A percentile compares a stretch with the other conserved stretches of the same genome.
Conservation (phyloP, 2,329 filamentous ascomycete genomes). For the Monosporascus cannonballus region DNA sequence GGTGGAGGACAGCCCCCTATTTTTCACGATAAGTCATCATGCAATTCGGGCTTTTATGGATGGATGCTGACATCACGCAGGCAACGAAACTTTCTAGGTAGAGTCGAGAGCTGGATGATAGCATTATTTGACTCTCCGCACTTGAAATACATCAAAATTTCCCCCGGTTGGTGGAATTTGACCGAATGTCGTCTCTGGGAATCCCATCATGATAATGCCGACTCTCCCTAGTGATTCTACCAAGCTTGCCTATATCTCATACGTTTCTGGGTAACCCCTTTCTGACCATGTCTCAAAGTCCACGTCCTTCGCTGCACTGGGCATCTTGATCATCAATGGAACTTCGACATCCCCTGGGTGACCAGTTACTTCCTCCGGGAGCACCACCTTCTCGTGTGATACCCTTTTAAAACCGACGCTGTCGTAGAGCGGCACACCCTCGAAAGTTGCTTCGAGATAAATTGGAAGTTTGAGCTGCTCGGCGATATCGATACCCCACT, state of each 20-base stretch:
- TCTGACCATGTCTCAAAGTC: conserved; percentile 15
- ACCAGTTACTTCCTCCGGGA: conserved; percentile 15
- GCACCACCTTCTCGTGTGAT: conserved; percentile 13
- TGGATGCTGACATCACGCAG: conserved; percentile 9
- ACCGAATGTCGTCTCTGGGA: too few species aligned
- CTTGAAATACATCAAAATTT: too few species aligned
- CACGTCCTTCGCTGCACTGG: conserved; percentile 12
- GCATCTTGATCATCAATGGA: conserved; percentile 21
- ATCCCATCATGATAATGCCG: too few species aligned
- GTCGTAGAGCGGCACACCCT: conserved; percentile 13
- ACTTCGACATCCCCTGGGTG: conserved; percentile 11
- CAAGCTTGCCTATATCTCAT: conserved; percentile 1
- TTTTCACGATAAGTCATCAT: conserved; percentile 23
- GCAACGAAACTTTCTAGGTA: neutral
- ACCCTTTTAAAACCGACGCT: conserved; percentile 14
- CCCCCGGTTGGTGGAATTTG: too few species aligned
- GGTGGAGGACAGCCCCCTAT: conserved; percentile 19
- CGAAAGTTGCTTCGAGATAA: conserved; percentile 15
- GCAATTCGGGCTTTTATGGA: neutral
- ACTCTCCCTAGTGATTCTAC: too few species aligned
- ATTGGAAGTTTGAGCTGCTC: conserved; percentile 17
- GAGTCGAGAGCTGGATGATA: too few species aligned
- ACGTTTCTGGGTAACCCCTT: conserved; percentile 10
- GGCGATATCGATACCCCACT: conserved; percentile 17
- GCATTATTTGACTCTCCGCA: too few species aligned